These are phyloP conservation scores for Leptosphaerulina australis DNA, from an alignment of 2,329 filamentous ascomycete genomes.

Conservation along the genomic window DNA sequence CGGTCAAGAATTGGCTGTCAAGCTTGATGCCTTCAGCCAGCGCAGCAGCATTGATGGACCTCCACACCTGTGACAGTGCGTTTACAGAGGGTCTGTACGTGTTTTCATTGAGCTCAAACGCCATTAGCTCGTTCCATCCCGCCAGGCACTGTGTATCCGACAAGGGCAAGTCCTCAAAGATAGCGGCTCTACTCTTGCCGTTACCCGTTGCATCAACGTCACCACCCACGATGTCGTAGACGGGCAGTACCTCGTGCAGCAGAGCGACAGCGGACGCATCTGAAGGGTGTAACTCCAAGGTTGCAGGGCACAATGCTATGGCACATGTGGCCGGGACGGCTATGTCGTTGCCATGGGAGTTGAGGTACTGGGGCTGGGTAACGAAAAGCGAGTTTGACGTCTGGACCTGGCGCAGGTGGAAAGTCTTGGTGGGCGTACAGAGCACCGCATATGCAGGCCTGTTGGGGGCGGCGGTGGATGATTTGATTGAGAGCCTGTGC, in stretches of 20 bases:
- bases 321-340: conserved; percentile 47
- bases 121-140: conserved; percentile 59
- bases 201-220: conserved; percentile 38
- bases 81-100: conserved; percentile 57
- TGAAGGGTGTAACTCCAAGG: conserved; percentile 52
- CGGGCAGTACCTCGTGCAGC: conserved; percentile 48
- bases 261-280: conserved; percentile 43
- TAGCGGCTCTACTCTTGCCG: conserved; percentile 41
- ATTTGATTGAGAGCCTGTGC: conserved; percentile 48
- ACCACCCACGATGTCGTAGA: conserved; percentile 45
- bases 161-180: conserved; percentile 60
- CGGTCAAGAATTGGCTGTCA: conserved; percentile 45
- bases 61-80: conserved; percentile 58
- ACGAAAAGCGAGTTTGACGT: conserved; percentile 69
- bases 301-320: conserved; percentile 53
- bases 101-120: conserved; percentile 55
- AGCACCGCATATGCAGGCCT: conserved; percentile 60
- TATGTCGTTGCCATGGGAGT: conserved; percentile 44
- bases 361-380: conserved; percentile 51
- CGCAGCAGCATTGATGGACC: conserved; percentile 50
- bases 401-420: conserved; percentile 67
- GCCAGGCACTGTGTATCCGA: conserved; percentile 58
- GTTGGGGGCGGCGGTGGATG: conserved; percentile 30
- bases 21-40: conserved; percentile 51
- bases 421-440: conserved; percentile 64